Percentiles rank a stretch among this genome's conserved stretches.
These are phyloP conservation scores for Arctium minus DNA, from an alignment of 129 eudicot genomes.

Conservation along the genomic window DNA sequence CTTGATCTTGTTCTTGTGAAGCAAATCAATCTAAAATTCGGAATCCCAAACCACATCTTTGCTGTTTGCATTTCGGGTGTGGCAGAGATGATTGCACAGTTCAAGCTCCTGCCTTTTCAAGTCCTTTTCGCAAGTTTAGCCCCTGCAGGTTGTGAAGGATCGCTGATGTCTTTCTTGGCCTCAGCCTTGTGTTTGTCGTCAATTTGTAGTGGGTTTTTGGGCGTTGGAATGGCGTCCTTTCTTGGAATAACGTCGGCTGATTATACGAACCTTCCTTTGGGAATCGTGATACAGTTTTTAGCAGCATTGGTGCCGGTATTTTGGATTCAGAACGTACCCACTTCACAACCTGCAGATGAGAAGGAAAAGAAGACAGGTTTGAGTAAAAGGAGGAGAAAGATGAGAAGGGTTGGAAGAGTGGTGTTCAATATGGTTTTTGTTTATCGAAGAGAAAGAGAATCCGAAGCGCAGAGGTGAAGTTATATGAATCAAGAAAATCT, in stretches of 20 bases:
- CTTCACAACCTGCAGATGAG: constrained; percentile 23
- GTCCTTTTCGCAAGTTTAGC: constrained; percentile 84
- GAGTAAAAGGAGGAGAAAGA: constrained; percentile 56
- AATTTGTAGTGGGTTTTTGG: constrained; percentile 75
- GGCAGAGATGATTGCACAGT: constrained; percentile 72
- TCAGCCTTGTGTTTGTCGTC: constrained; percentile 84
- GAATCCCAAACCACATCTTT: constrained; percentile 63
- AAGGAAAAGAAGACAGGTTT: constrained; percentile 52
- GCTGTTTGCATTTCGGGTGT: constrained; percentile 80
- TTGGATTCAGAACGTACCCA: constrained; percentile 64
- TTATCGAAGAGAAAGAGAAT: constrained; percentile 58
- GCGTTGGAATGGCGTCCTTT: constrained; percentile 80
- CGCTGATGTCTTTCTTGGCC: constrained; percentile 83
- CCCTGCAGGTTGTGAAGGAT: constrained; percentile 86
- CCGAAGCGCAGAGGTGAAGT: constrained; percentile 46
- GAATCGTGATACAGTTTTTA: constrained; percentile 61
- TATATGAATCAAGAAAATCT: constrained; percentile 3
- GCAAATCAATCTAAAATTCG: constrained; percentile 59
- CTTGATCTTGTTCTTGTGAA: constrained; percentile 75
- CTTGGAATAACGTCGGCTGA: constrained; percentile 72
- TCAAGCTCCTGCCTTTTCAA: constrained; percentile 80
- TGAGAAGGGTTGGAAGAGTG: constrained; percentile 63
- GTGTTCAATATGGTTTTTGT: constrained; percentile 42
- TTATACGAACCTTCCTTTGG: constrained; percentile 66
- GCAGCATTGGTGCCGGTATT: constrained; percentile 74